These are phyloP conservation scores for Polysphondylium violaceum DNA, from an alignment of 78 protist species.

Conservation along the genomic window DNA sequence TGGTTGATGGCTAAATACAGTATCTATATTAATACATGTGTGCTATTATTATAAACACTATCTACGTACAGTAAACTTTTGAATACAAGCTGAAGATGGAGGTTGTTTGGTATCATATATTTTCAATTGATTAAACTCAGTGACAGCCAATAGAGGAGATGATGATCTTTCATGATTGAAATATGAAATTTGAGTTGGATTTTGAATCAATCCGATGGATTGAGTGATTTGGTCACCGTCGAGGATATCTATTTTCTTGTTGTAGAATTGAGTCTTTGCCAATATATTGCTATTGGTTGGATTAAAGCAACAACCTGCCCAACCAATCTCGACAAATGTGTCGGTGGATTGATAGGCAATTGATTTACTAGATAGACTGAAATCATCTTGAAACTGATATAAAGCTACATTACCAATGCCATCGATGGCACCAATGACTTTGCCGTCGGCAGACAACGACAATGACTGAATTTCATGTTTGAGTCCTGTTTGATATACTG, in stretches of 20 bases:
- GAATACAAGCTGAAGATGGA: constrained; percentile 4
- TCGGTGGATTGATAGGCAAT: not conserved
- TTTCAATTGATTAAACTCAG: constrained; percentile 69
- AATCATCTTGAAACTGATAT: not conserved
- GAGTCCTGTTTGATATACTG: not conserved
- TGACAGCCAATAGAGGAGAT: constrained; percentile 24
- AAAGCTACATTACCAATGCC: not conserved
- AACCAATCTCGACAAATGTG: constrained; percentile 23
- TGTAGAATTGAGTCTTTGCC: constrained; percentile 41
- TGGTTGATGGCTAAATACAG: constrained; percentile 6
- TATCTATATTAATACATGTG: not conserved
- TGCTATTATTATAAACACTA: not conserved
- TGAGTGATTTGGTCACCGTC: not conserved
- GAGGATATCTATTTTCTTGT: constrained; percentile 25
- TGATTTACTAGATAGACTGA: not conserved
- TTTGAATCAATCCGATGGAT: constrained; percentile 18
- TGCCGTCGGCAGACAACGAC: not conserved
- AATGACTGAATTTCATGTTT: constrained; percentile 58
- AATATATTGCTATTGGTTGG: not conserved
- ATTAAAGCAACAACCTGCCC: constrained; percentile 49
- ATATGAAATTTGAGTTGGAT: constrained; percentile 56
- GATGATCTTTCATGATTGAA: not conserved
- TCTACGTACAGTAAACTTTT: constrained; percentile 35
- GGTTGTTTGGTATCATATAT: constrained; percentile 39
- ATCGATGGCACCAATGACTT: constrained; percentile 12